Evolutionary conservation across 2,329 filamentous ascomycete genomes (phyloP), one percentile per base, ranked within the genome.

Genomic region (Fusarium kyushuense): DNA sequence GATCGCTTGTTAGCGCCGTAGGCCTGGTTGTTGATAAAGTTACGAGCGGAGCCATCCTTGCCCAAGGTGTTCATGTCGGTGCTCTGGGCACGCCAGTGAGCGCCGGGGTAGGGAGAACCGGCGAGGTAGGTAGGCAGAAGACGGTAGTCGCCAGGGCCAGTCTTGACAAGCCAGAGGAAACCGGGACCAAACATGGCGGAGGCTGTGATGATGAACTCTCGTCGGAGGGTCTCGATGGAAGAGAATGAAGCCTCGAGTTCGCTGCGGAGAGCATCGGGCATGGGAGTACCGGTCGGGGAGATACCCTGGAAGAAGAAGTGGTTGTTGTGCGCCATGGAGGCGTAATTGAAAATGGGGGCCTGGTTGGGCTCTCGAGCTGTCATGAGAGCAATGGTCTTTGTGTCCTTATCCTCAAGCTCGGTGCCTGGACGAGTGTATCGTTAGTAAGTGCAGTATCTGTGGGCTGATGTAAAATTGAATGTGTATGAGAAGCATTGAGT

Each of bases 311-410:
- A 94, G 87, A 93, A 95, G 84, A 93, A 91, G 77, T 89, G 83
- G 79, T 89, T 97, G 87, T 98, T 98, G 86, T 92, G 91, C 57
- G 93, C 92, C 92, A 97, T 97, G 74, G 93, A 97, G 79, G 96
- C 96, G 79, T 96, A 89, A 87, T 98, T 99, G 89, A 99, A 99
- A 77, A 91, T 84, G 72, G 90, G 85, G 41, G 96, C 96, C 67
- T 87, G 84, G 71, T 85, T 84, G 43, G 95, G 91, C 75, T 96
- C 88, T 79, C 94, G 93, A 63, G 95, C 92, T 61, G 90, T 90
- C 75, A 88, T 84, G 75, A 95, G 84, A 76, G 92, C 81, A 76
- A 97, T 89, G 46, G 89, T 83, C 79, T 92, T 89, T 64, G 88
- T 79, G 51, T 85, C 82, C 70, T 85, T 82, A 77, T 87, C 81